A percentile compares a stretch with the other conserved stretches of the same genome.
These are phyloP conservation scores for Chalciporus pseudorubinellus DNA, from an alignment of 768 basidiomycete genomes.

Conservation along the genomic window DNA sequence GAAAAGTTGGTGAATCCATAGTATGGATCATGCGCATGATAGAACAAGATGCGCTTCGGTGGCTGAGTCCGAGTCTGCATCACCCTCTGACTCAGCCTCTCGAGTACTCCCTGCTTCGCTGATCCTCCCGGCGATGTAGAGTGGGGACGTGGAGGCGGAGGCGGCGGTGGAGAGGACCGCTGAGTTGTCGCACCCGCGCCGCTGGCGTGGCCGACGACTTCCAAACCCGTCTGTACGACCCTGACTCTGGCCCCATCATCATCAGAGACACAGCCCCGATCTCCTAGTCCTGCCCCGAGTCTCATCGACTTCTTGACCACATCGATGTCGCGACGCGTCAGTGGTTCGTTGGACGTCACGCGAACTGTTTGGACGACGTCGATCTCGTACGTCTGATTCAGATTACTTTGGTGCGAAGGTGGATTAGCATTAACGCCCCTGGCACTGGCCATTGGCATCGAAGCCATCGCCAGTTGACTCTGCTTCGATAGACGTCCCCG, in stretches of 20 bases:
- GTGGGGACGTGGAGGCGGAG: constrained; percentile 22
- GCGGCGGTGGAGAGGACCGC: constrained; percentile 3
- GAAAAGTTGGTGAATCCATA: constrained; percentile 47
- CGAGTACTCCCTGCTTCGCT: constrained; percentile 11
- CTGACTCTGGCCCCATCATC: constrained; percentile 26
- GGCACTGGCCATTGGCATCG: too few species aligned
- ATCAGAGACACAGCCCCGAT: constrained; percentile 31
- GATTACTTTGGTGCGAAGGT: constrained; percentile 1
- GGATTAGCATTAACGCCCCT: not conserved
- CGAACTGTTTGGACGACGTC: constrained; percentile 32
- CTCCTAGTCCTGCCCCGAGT: constrained; percentile 19
- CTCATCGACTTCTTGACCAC: constrained; percentile 30
- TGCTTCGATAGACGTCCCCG: too few species aligned
- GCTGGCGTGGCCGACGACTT: constrained; percentile 19
- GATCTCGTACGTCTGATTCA: constrained; percentile 25
- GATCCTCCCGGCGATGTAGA: constrained; percentile 18
- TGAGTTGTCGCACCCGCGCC: constrained; percentile 2
- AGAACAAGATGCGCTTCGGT: constrained; percentile 32
- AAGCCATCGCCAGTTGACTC: not conserved
- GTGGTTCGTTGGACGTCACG: constrained; percentile 27
- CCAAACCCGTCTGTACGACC: constrained; percentile 25
- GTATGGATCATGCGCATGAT: constrained; percentile 31
- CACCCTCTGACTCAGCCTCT: not conserved
- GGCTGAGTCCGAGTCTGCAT: not conserved
- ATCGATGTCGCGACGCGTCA: constrained; percentile 26